Base-by-base conservation (phyloP, 164 flowering plant genomes). In the Pachysandra terminalis region DNA sequence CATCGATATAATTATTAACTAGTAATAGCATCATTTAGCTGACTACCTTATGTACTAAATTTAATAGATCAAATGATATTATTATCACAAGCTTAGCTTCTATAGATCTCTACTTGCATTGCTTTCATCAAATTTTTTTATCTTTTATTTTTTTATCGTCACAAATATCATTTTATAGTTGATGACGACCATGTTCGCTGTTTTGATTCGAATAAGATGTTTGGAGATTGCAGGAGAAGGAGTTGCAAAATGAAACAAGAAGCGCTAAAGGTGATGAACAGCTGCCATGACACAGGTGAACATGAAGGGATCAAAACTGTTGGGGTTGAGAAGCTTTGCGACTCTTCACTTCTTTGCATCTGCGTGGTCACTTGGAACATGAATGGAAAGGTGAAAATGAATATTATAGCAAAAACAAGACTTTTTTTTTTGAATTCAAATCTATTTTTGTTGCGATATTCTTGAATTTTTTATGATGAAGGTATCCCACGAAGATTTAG, bases 311-410 rank as follows among this genome's bases (percentile, higher is more conserved):
- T 89, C 37, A 80, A 66, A 68, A 85, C 84, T 3, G 75, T 86
- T n/a, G 74, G 60, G 40, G 68, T 40, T 14, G 76, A 77, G 52
- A 71, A 78, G 58, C 28, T 21, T 19, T 79, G 87, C 66, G 72
- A 77, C 3, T 82, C 81, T 32, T 79, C 85, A n/a, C 59, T 49
- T 77, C 87, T 86, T 25, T 83, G 89, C 77, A 74, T 90, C 68
- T 77, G 80, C 73, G 65, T 85, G n/a, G 76, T 88, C 19, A 90
- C 96, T 23, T 90, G 93, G 93, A 90, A 90, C 81, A 90, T 90
- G 93, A 90, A 88, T 64, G 96, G 96, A 17, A 78, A 86, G 85
- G 96, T 87, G 59, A 25, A 19, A 67, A 23, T n/a, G n/a, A n/a
- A n/a, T n/a, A n/a, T 65, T 61, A 69, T n/a, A 41, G 22, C 41